Conservation (phyloP, 257 asterid species). For the Solanum pimpinellifolium region DNA sequence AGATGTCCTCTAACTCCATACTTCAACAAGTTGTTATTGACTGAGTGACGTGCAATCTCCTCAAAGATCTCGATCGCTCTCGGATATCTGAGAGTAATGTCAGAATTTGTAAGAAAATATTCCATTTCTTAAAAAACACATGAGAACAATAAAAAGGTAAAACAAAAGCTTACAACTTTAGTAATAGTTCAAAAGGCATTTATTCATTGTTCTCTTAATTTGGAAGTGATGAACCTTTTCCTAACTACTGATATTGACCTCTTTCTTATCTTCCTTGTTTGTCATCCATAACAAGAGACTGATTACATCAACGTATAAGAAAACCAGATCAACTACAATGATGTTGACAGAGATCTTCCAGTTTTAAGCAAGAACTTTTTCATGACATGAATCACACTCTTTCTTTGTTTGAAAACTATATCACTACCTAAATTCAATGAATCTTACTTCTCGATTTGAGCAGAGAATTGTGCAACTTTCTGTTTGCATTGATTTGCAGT, state of each 20-base stretch:
- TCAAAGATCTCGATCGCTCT: conserved; percentile 83
- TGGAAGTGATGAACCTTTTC: background rate
- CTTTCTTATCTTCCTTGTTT: background rate
- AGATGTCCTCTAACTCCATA: conserved; percentile 98
- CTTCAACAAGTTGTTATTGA: conserved; percentile 76
- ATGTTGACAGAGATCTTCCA: background rate
- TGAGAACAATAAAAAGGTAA: background rate
- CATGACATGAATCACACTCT: background rate
- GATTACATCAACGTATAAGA: background rate
- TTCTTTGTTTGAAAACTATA: background rate
- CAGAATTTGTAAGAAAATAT: background rate
- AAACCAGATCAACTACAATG: background rate
- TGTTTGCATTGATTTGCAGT: conserved; percentile 92
- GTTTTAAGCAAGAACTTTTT: background rate
- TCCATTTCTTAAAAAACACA: background rate
- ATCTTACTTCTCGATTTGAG: conserved; percentile 81
- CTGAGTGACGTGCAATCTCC: conserved; percentile 82
- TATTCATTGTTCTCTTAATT: background rate
- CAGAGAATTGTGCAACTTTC: conserved; percentile 85
- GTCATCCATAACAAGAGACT: background rate
- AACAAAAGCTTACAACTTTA: background rate
- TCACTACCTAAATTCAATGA: background rate
- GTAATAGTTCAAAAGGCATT: background rate
- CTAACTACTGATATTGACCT: background rate
- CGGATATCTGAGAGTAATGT: conserved; percentile 48